Conservation (phyloP, 306 rosid genomes). For the Prunus dulcis region DNA sequence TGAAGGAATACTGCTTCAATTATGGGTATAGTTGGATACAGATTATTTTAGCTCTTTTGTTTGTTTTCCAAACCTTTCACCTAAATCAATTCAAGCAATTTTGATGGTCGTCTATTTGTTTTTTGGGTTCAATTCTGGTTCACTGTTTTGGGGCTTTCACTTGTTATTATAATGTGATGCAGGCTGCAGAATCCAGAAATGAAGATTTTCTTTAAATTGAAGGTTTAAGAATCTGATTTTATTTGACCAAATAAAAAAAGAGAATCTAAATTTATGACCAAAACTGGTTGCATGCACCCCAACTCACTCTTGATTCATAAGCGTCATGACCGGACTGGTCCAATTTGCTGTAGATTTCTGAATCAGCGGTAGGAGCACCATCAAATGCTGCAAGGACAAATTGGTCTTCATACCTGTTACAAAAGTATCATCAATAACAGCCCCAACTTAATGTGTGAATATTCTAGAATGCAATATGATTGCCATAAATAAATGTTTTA, state of each 20-base stretch:
- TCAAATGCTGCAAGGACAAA: slow-evolving; percentile 82
- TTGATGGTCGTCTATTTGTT: not conserved
- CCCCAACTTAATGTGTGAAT: slow-evolving; percentile 11
- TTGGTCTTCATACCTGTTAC: slow-evolving; percentile 65
- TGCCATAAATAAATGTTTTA: not conserved
- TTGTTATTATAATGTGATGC: not conserved
- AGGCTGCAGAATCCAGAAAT: not conserved
- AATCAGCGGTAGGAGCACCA: slow-evolving; percentile 89
- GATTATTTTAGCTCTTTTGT: not conserved
- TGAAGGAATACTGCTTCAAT: not conserved
- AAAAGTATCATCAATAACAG: slow-evolving; percentile 22
- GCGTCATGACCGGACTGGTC: slow-evolving; percentile 69
- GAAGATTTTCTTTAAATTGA: not conserved
- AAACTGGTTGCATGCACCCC: slow-evolving; percentile 2
- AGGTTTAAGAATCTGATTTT: not conserved
- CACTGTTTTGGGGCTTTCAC: not conserved
- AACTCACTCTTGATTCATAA: slow-evolving; percentile 77
- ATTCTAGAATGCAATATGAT: not conserved
- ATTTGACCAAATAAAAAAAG: not conserved
- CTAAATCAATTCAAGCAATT: not conserved
- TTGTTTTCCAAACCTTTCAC: not conserved
- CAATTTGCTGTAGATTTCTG: slow-evolving; percentile 68
- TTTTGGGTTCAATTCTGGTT: not conserved
- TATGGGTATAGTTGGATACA: not conserved
- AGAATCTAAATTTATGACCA: not conserved